phyloP scores from a whole-genome alignment of 2,329 filamentous ascomycete genomes.

The Colletotrichum caudatum region DNA sequence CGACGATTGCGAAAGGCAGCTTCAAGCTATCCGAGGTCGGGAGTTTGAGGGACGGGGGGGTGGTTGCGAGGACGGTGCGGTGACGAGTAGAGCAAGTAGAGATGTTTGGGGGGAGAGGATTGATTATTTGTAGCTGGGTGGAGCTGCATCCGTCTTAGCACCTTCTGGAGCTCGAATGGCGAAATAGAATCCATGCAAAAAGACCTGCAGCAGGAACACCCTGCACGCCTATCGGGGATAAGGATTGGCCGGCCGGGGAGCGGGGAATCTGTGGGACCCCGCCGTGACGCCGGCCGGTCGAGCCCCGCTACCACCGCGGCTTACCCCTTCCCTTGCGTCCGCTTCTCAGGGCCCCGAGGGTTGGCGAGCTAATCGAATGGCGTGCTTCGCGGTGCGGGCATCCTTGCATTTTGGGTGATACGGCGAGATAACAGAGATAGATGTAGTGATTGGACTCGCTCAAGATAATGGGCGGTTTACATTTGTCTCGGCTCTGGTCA shows the following conservation, averaged over 20 bases:
- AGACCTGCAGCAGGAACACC: constrained; percentile 34
- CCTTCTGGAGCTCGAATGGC: constrained; percentile 40
- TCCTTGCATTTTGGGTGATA: constrained; percentile 2
- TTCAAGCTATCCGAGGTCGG: constrained; percentile 7
- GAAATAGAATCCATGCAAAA: constrained; percentile 39
- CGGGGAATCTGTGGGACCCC: constrained; percentile 23
- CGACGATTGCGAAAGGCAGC: not conserved
- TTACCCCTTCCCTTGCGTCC: constrained; percentile 11
- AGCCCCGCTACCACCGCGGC: constrained; percentile 31
- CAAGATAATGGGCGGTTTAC: not conserved
- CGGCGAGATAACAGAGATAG: constrained; percentile 4
- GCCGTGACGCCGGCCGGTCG: constrained; percentile 19
- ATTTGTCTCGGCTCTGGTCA: not conserved
- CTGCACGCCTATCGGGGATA: constrained; percentile 34
- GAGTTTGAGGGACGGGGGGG: constrained; percentile 9
- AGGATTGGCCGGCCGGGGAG: constrained; percentile 40
- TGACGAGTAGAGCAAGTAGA: not conserved
- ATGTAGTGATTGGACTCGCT: constrained; percentile 1
- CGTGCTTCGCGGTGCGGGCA: constrained; percentile 9
- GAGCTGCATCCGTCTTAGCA: constrained; percentile 32
- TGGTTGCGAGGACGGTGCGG: constrained; percentile 7
- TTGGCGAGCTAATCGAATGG: not conserved
- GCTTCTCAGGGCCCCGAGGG: constrained; percentile 22
- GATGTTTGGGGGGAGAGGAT: not conserved
- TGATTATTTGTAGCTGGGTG: constrained; percentile 36